Percentiles rank a stretch among this genome's conserved stretches.
Conservation (phyloP, 2,329 filamentous ascomycete species). For the Escovopsis sp. region DNA sequence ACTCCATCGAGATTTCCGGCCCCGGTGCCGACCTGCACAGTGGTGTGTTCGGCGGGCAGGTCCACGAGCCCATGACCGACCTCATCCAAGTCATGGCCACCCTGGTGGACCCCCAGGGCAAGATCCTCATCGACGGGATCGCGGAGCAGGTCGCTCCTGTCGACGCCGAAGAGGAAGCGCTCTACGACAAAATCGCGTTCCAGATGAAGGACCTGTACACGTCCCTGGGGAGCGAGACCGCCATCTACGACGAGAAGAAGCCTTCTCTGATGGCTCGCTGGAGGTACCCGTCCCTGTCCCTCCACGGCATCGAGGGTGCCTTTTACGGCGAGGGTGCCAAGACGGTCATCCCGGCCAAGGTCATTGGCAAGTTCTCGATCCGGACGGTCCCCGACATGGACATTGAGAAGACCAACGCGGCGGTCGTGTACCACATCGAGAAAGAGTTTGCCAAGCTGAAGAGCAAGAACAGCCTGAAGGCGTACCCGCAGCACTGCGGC, state of each 20-base stretch:
- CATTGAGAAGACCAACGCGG: constrained; percentile 71
- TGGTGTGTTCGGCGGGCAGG: constrained; percentile 90
- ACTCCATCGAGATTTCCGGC: constrained; percentile 78
- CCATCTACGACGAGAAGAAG: constrained; percentile 81
- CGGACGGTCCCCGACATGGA: constrained; percentile 97
- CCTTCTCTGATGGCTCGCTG: constrained; percentile 88
- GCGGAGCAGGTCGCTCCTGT: constrained; percentile 85
- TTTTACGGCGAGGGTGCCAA: constrained; percentile 90
- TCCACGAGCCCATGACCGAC: constrained; percentile 98
- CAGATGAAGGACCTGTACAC: constrained; percentile 93
- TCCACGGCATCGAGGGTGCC: constrained; percentile 90
- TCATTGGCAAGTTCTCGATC: constrained; percentile 96
- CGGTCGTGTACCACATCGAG: constrained; percentile 72
- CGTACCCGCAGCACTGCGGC: constrained; percentile 72
- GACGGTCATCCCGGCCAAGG: constrained; percentile 96
- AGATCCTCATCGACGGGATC: constrained; percentile 88
- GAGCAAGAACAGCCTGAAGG: constrained; percentile 83
- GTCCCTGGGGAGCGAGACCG: constrained; percentile 76
- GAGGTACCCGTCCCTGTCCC: constrained; percentile 83
- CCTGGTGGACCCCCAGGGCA: constrained; percentile 79
- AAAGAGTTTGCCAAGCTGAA: constrained; percentile 73
- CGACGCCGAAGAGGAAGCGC: constrained; percentile 66
- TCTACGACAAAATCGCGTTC: constrained; percentile 88
- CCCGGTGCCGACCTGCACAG: constrained; percentile 91
- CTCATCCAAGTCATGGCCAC: constrained; percentile 67